Evolutionary conservation across 2,329 filamentous ascomycete genomes (phyloP).

Genomic region (Cladosporium sp.): DNA sequence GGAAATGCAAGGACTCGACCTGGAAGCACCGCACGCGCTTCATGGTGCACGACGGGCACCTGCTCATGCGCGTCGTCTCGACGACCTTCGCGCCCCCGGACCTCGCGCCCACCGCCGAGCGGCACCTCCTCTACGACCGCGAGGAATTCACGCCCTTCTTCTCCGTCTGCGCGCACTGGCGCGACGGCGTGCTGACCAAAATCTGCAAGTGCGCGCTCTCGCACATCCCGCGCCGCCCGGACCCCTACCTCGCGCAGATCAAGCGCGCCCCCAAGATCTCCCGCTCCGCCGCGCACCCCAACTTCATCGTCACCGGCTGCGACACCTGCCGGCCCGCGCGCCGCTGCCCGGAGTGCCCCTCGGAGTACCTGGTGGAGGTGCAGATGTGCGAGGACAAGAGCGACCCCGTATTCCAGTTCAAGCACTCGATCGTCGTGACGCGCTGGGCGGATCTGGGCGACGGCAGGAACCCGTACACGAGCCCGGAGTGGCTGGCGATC

Average conservation of each 20-base stretch:
- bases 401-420: slow-evolving; percentile 45
- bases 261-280: slow-evolving; percentile 33
- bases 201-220: slow-evolving; percentile 55
- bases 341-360: slow-evolving; percentile 55
- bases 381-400: slow-evolving; percentile 50
- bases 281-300: slow-evolving; percentile 30
- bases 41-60: slow-evolving; percentile 45
- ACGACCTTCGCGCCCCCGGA: slow-evolving; percentile 47
- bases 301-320: slow-evolving; percentile 48
- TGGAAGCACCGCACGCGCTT: slow-evolving; percentile 54
- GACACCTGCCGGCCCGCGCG: slow-evolving; percentile 53
- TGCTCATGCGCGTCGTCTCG: slow-evolving; percentile 54
- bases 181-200: slow-evolving; percentile 54
- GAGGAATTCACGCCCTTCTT: slow-evolving; percentile 59
- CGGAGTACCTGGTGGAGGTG: slow-evolving; percentile 56
- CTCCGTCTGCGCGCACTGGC: slow-evolving; percentile 57
- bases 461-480: slow-evolving; percentile 42
- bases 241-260: slow-evolving; percentile 39
- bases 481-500: slow-evolving; percentile 51
- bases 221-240: slow-evolving; percentile 48
- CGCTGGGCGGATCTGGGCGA: slow-evolving; percentile 57
- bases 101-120: slow-evolving; percentile 40
- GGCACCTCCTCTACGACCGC: slow-evolving; percentile 53
- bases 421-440: slow-evolving; percentile 55
- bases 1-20: slow-evolving; percentile 43